Evolutionary conservation across 2,329 filamentous ascomycete genomes (phyloP).

Genomic region (Epichloe aotearoae): DNA sequence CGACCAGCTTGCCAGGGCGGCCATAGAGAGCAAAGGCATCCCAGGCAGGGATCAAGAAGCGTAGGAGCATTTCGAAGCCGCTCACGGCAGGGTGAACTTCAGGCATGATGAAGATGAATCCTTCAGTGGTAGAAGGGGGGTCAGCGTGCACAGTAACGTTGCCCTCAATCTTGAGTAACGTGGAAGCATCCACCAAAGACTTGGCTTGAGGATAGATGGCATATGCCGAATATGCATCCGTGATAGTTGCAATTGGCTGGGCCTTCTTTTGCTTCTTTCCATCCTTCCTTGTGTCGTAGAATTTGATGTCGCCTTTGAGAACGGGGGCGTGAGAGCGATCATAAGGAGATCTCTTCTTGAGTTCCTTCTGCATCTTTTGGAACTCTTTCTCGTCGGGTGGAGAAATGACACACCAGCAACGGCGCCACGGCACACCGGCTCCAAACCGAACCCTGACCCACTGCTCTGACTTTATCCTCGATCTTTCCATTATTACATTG

Average conservation of each 20-base stretch:
- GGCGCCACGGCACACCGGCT: constrained; percentile 87
- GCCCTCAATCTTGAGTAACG: constrained; percentile 85
- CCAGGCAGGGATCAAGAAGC: constrained; percentile 86
- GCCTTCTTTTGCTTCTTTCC: constrained; percentile 85
- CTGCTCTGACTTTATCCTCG: constrained; percentile 66
- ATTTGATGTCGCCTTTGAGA: constrained; percentile 82
- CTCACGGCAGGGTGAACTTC: constrained; percentile 83
- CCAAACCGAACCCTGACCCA: constrained; percentile 95
- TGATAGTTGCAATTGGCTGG: constrained; percentile 80
- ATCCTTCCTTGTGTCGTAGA: constrained; percentile 68
- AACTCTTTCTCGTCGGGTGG: constrained; percentile 91
- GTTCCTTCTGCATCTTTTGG: constrained; percentile 66
- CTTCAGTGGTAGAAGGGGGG: constrained; percentile 67
- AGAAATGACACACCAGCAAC: constrained; percentile 90
- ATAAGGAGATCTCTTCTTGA: constrained; percentile 74
- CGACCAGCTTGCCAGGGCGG: constrained; percentile 71
- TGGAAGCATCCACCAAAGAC: constrained; percentile 86
- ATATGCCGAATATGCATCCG: constrained; percentile 81
- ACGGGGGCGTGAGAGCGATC: constrained; percentile 54
- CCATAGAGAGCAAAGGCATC: constrained; percentile 89
- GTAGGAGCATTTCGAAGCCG: constrained; percentile 90
- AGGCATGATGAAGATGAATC: constrained; percentile 96
- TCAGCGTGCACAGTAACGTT: constrained; percentile 75
- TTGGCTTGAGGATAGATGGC: constrained; percentile 94
- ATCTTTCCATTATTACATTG: constrained; percentile 71